Conservation (phyloP, 1,284 basidiomycete species). For the Puccinia sorghi region DNA sequence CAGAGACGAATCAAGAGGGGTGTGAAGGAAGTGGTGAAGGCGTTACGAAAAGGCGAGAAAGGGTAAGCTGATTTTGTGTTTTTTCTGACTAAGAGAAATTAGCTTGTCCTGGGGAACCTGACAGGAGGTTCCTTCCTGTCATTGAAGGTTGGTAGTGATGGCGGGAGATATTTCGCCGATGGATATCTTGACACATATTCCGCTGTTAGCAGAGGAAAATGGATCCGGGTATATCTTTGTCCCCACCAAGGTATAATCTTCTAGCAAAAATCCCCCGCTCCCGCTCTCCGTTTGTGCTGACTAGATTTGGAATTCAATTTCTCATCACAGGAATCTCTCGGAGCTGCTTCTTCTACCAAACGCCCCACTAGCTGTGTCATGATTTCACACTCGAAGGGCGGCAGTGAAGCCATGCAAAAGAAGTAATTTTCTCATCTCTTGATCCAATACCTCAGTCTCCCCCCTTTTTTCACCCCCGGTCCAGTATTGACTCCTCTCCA, state of each 20-base stretch:
- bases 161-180: slow-evolving; percentile 97
- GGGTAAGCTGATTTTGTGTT: slow-evolving; percentile 65
- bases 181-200: slow-evolving; percentile 96
- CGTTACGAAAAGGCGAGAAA: slow-evolving; percentile 90
- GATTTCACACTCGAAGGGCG: slow-evolving; percentile 62
- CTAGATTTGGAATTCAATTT: slow-evolving; percentile 58
- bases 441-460: not conserved
- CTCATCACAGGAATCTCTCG: slow-evolving; percentile 85
- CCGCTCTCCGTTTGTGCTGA: not conserved
- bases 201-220: slow-evolving; percentile 90
- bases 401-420: slow-evolving; percentile 41
- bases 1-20: slow-evolving; percentile 88
- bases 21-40: slow-evolving; percentile 95
- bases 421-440: slow-evolving; percentile 22
- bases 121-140: not conserved
- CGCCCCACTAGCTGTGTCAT: slow-evolving; percentile 97
- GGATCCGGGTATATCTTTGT: slow-evolving; percentile 81
- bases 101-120: not conserved
- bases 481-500: not conserved
- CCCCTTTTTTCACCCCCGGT: not conserved
- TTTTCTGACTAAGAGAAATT: no score
- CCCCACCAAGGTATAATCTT: slow-evolving; percentile 53
- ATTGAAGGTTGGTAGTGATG: slow-evolving; percentile 71
- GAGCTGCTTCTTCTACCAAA: slow-evolving; percentile 92
- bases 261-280: not conserved